Evolutionary conservation across 768 basidiomycete genomes (phyloP), one percentile per base, ranked within the genome.

Genomic region (Kondoa subrosea): DNA sequence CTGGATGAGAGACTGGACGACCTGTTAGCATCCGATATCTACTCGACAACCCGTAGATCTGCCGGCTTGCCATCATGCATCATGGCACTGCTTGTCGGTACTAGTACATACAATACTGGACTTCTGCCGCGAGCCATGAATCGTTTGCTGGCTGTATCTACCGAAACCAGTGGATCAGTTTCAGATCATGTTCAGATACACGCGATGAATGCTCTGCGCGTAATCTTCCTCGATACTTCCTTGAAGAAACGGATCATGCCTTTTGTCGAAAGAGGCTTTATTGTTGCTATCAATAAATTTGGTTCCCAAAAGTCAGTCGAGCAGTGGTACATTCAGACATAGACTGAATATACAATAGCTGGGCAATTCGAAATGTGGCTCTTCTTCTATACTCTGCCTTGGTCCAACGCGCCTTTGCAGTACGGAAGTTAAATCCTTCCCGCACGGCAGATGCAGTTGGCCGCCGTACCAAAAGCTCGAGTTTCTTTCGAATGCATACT

Each of bases 381-480:
- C 32, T 69, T 26, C 69, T 69, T 2, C 66, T 69, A 14, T 69
- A 67, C 40, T 65, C 69, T 30, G 50, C 66, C 1, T 61, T 69
- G 3, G 67, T 67, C 4, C 67, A 69, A 60, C 65, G 69, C 12
- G 12, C 57, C 15, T 69, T 69, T 56, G 56, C 66, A 26, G 56
- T 56, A n/a, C 34, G 50, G 58, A 27, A 32, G 3, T 31, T 63
- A 16, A 50, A 50, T 50, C 40, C 40, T 8, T 50, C 40, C 40
- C 40, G 40, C 12, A 50, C 12, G 8, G 40, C 21, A 8, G 40
- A 50, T 8, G 40, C 40, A 8, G 21, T 50, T 21, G 21, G 40
- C 31, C 34, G 65, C 3, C 66, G 68, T 2, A 65, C n/a, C 4
- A 65, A 63, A 1, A 61, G 56, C 29, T 30, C 63, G 17, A 50